phyloP scores from a whole-genome alignment of 2,329 filamentous ascomycete genomes.

The Pseudocercospora musae region DNA sequence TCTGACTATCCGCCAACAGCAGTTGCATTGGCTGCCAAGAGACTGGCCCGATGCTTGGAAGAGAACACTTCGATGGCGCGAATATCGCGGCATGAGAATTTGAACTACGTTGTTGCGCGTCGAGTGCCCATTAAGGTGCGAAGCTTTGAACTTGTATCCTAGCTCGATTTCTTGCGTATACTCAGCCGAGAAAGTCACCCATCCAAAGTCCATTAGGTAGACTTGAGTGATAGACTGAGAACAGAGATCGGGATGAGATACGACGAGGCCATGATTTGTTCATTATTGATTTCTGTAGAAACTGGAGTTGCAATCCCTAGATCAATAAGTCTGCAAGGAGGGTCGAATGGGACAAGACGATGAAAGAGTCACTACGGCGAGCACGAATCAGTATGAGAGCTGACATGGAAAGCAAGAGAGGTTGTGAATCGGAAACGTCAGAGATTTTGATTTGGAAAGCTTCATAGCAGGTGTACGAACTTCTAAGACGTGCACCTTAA shows the following conservation, averaged over 20 bases:
- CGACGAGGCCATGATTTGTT: not conserved
- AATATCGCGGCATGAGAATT: not conserved
- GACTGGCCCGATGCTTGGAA: not conserved
- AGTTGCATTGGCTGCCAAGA: not conserved
- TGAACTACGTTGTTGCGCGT: not conserved
- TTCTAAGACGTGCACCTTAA: slow-evolving; percentile 2
- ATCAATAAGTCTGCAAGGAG: not conserved
- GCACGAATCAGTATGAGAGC: not conserved
- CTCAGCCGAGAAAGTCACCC: not conserved
- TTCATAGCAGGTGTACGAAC: slow-evolving; percentile 19
- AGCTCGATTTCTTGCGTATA: not conserved
- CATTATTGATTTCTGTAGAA: not conserved
- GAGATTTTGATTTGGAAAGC: slow-evolving; percentile 30
- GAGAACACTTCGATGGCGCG: not conserved
- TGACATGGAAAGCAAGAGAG: not conserved
- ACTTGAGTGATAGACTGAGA: not conserved
- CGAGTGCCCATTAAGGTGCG: not conserved
- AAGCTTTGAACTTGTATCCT: not conserved
- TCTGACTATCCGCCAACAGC: not conserved
- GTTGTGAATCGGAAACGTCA: slow-evolving; percentile 13
- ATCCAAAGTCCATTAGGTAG: not conserved
- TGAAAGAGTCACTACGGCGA: not conserved
- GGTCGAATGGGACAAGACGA: no score
- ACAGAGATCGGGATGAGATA: not conserved
- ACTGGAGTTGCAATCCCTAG: not conserved